phyloP scores from a whole-genome alignment of 1,139 yeast species.

The Geotrichum histeridarum region DNA sequence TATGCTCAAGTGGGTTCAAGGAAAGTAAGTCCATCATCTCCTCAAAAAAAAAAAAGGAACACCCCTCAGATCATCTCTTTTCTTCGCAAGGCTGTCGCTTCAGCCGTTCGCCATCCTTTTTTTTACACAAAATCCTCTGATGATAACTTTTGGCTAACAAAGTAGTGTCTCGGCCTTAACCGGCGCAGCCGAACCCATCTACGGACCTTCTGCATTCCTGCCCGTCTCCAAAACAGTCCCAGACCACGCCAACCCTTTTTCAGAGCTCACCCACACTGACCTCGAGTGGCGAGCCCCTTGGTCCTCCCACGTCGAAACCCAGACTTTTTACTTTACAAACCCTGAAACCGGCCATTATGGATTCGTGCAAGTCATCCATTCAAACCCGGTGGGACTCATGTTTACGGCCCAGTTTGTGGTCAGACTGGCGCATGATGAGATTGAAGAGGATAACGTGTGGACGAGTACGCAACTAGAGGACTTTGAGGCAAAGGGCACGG shows the following conservation, averaged over 20 bases:
- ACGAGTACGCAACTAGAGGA: constrained; percentile 85
- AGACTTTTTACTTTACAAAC: constrained; percentile 77
- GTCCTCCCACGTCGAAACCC: constrained; percentile 91
- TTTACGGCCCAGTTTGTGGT: constrained; percentile 95
- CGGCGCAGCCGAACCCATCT: constrained; percentile 95
- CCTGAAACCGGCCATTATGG: constrained; percentile 63
- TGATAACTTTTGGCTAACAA: neutral
- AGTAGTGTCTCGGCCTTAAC: constrained; percentile 74
- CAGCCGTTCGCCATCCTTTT: neutral
- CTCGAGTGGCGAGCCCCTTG: constrained; percentile 69
- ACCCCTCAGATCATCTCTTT: neutral
- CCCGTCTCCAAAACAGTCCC: constrained; percentile 65
- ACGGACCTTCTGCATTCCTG: constrained; percentile 86
- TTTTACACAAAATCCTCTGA: too few relatives aligned
- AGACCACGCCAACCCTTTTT: constrained; percentile 47
- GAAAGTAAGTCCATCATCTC: constrained; percentile 43
- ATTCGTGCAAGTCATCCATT: constrained; percentile 90
- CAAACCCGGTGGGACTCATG: constrained; percentile 81
- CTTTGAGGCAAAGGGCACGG: constrained; percentile 68
- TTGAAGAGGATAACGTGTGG: constrained; percentile 60
- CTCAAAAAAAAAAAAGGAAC: too few relatives aligned
- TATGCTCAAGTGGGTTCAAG: constrained; percentile 86
- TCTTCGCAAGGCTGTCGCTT: neutral
- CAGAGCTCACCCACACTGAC: constrained; percentile 57
- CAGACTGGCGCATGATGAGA: constrained; percentile 56